Conservation (phyloP, 2,329 filamentous ascomycete genomes). For the Emergomyces africanus region DNA sequence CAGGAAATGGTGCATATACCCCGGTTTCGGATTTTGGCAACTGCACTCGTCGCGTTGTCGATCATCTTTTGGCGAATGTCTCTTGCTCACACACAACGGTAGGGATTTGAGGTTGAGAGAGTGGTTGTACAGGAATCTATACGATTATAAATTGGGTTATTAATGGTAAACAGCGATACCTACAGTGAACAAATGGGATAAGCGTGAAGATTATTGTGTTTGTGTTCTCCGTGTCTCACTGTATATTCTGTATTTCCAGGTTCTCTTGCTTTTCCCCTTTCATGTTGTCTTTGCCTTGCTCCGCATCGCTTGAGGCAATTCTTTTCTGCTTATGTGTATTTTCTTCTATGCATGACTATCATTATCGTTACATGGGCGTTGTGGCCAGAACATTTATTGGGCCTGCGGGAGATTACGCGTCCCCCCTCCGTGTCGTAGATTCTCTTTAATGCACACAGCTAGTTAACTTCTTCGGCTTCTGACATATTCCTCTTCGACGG, state of each 20-base stretch:
- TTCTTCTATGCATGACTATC: neutral
- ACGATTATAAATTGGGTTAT: neutral
- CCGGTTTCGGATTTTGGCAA: slow-evolving; percentile 22
- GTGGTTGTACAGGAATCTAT: neutral
- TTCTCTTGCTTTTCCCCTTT: neutral
- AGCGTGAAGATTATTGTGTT: neutral
- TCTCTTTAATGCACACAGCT: neutral
- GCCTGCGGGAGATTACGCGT: too few species aligned
- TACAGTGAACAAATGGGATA: neutral
- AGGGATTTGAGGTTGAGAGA: neutral
- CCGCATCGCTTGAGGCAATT: neutral
- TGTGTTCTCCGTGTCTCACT: neutral
- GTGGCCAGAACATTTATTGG: neutral
- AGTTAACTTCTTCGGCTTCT: neutral
- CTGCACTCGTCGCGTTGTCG: slow-evolving; percentile 18
- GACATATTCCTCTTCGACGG: neutral
- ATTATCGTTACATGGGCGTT: neutral
- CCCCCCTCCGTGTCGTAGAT: neutral
- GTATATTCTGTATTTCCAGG: neutral
- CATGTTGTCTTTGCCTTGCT: neutral
- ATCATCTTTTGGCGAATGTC: slow-evolving; percentile 19
- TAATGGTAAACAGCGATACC: neutral
- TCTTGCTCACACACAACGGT: neutral
- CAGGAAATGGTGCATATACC: slow-evolving; percentile 21
- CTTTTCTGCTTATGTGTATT: neutral